Evolutionary conservation across 164 flowering plant genomes (phyloP).

Genomic region (Vitis cinerea): DNA sequence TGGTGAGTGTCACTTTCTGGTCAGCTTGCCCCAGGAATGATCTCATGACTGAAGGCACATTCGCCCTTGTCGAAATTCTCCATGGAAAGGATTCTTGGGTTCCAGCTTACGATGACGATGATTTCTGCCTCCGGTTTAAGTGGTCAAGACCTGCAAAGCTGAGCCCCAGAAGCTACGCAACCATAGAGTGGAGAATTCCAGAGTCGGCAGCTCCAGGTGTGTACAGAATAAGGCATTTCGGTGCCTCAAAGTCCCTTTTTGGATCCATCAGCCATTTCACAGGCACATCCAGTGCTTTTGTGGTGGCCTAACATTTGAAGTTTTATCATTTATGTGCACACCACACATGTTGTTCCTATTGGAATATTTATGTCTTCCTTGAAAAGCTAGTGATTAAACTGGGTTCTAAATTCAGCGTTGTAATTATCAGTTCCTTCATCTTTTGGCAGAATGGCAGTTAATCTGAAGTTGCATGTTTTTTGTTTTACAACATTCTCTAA

Average conservation of each 20-base stretch:
- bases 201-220: constrained; percentile 64
- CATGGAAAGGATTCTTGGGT: constrained; percentile 60
- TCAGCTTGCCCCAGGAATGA: constrained; percentile 96
- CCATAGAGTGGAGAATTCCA: constrained; percentile 88
- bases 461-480: too few species aligned
- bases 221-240: constrained; percentile 86
- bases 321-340: too few species aligned
- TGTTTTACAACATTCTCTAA: too few species aligned
- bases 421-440: too few species aligned
- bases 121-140: constrained; percentile 79
- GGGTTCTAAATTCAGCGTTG: too few species aligned
- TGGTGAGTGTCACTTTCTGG: constrained; percentile 71
- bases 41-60: constrained; percentile 96
- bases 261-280: constrained; percentile 77
- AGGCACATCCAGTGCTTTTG: constrained; percentile 87
- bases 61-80: constrained; percentile 77
- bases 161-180: constrained; percentile 71
- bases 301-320: constrained; percentile 41
- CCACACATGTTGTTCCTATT: too few species aligned
- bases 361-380: too few species aligned
- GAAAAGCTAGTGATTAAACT: too few species aligned
- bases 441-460: too few species aligned
- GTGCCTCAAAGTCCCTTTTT: constrained; percentile 67
- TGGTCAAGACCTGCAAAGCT: constrained; percentile 87
- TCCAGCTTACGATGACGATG: constrained; percentile 93